These are phyloP conservation scores for Xylaria sp. DNA, from an alignment of 2,329 filamentous ascomycete species.

Conservation along the genomic window DNA sequence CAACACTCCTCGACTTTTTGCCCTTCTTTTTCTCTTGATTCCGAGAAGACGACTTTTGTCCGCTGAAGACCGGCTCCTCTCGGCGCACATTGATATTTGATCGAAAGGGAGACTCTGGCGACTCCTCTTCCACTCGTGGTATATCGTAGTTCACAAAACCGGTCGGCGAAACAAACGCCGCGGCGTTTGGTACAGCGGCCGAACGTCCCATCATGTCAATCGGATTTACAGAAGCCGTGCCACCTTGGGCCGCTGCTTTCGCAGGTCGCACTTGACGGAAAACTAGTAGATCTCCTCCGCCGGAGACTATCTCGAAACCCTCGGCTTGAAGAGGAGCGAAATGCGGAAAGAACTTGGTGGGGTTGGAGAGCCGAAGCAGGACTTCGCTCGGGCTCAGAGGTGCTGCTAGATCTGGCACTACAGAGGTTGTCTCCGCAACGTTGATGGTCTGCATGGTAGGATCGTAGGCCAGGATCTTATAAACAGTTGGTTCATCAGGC, in stretches of 20 bases:
- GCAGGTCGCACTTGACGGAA: conserved; percentile 68
- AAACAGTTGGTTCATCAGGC: conserved; percentile 53
- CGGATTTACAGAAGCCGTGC: conserved; percentile 61
- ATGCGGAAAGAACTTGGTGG: conserved; percentile 72
- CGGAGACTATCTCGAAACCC: conserved; percentile 75
- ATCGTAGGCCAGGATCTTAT: conserved; percentile 76
- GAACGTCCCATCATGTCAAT: conserved; percentile 65
- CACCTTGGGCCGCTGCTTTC: conserved; percentile 31
- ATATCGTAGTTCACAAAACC: conserved; percentile 72
- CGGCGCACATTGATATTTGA: conserved; percentile 58
- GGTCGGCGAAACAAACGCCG: conserved; percentile 72
- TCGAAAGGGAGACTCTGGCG: conserved; percentile 51
- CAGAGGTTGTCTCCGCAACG: conserved; percentile 69
- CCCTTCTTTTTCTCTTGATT: conserved; percentile 40
- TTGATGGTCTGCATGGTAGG: conserved; percentile 66
- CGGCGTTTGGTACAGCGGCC: conserved; percentile 57
- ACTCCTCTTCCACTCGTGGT: conserved; percentile 48
- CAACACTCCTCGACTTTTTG: conserved; percentile 53
- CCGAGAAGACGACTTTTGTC: conserved; percentile 48
- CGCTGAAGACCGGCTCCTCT: conserved; percentile 62
- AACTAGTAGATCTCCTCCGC: conserved; percentile 70
- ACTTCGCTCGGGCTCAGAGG: conserved; percentile 69
- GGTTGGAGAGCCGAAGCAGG: conserved; percentile 69
- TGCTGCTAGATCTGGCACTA: conserved; percentile 59
- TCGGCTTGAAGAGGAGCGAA: conserved; percentile 68